phyloP scores from a whole-genome alignment of 2,329 filamentous ascomycete genomes.

The Talaromyces sp. region DNA sequence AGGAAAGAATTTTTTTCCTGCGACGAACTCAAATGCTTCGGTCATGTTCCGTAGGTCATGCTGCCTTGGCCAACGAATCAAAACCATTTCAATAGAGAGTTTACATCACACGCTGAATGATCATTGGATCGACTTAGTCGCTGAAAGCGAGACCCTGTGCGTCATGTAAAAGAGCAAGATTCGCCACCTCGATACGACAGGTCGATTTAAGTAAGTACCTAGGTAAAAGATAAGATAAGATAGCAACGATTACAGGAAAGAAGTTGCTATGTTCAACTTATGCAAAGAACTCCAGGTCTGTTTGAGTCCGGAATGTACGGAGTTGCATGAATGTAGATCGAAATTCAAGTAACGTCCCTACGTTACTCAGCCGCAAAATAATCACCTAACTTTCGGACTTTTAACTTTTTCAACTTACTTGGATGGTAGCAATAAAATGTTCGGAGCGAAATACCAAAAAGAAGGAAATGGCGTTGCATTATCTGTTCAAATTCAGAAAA shows the following conservation, averaged over 20 bases:
- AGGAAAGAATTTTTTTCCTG: background rate
- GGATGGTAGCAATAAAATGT: background rate
- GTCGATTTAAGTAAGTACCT: background rate
- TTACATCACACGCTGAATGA: background rate
- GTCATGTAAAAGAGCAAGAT: conserved; percentile 1
- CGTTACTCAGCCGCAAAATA: background rate
- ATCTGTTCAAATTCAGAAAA: background rate
- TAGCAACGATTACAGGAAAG: background rate
- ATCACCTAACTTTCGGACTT: background rate
- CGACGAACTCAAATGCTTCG: background rate
- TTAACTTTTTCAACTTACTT: too few relatives aligned
- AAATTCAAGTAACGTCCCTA: background rate
- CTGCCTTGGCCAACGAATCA: background rate
- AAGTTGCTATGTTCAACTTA: background rate
- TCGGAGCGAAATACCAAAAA: background rate
- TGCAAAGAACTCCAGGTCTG: background rate
- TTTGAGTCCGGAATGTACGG: background rate
- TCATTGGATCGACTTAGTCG: background rate
- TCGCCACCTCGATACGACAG: background rate
- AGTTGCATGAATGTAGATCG: background rate
- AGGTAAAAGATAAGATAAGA: background rate
- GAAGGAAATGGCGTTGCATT: background rate
- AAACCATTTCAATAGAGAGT: background rate
- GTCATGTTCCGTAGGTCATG: background rate
- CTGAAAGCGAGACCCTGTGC: background rate